phyloP scores from a whole-genome alignment of 257 asterid genomes.

The Solanum appendiculatum region DNA sequence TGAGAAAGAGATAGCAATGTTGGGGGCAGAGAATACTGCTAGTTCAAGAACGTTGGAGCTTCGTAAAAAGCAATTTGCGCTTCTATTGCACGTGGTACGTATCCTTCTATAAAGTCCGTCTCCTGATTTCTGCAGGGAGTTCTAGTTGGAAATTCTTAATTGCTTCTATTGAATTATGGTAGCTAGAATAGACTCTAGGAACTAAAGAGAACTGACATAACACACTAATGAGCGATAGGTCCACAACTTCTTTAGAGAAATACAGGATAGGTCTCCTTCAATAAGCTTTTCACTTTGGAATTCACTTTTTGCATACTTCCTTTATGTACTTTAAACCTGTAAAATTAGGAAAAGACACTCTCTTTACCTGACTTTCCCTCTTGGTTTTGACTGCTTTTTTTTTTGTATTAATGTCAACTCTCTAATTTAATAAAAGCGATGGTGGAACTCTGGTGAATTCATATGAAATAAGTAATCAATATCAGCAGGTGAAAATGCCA shows the following conservation, averaged over 20 bases:
- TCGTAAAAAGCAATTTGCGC: conserved; percentile 91
- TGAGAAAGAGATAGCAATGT: conserved; percentile 70
- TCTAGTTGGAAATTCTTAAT: background rate
- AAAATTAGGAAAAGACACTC: background rate
- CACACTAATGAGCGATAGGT: background rate
- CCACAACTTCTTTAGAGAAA: background rate
- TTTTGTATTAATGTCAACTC: background rate
- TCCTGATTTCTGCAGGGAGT: background rate
- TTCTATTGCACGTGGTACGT: conserved; percentile 89
- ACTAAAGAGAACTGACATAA: background rate
- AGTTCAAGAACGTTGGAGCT: conserved; percentile 86
- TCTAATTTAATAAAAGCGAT: background rate
- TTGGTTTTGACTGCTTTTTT: background rate
- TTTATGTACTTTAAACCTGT: background rate
- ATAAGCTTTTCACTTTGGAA: background rate
- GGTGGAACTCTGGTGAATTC: background rate
- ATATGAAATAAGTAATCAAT: background rate
- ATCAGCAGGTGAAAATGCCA: background rate
- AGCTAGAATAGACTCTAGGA: background rate
- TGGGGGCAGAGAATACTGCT: conserved; percentile 81
- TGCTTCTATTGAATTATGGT: background rate
- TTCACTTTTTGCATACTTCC: background rate
- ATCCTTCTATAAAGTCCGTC: background rate
- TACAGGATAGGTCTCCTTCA: background rate
- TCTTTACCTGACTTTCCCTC: background rate